Percentiles rank a stretch among this genome's conserved stretches.
Conservation (phyloP, 2,329 filamentous ascomycete species). For the Fusarium sp. region DNA sequence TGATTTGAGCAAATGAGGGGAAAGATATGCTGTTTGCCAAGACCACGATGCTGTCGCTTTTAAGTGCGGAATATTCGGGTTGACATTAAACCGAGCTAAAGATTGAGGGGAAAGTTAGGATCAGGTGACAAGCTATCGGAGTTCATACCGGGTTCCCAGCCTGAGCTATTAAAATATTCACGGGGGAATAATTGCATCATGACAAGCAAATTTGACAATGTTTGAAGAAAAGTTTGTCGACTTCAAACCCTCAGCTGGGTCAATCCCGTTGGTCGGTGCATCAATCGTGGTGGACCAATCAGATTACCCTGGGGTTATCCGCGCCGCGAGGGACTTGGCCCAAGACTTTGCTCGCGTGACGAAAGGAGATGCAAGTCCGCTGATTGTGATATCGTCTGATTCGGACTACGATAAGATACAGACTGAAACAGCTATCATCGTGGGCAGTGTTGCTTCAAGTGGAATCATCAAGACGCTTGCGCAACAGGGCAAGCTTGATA, state of each 20-base stretch:
- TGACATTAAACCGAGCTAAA: conserved; percentile 9
- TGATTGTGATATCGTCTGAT: not conserved
- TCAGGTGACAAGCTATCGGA: conserved; percentile 3
- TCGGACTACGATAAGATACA: not conserved
- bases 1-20: not conserved
- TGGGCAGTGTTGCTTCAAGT: conserved; percentile 16
- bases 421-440: not conserved
- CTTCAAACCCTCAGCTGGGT: not conserved
- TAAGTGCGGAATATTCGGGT: not conserved
- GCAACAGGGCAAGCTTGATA: not conserved
- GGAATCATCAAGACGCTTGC: not conserved
- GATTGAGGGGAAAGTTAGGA: not conserved
- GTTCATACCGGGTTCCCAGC: not conserved
- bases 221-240: conserved; percentile 24
- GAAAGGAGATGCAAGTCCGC: not conserved
- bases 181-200: accelerated
- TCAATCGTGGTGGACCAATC: conserved; percentile 23
- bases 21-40: accelerated
- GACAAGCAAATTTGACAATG: not conserved
- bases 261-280: conserved; percentile 13
- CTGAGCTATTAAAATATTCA: not conserved
- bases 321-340: conserved; percentile 24
- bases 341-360: conserved; percentile 26
- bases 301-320: conserved; percentile 21
- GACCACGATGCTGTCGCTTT: not conserved